These are phyloP conservation scores for Ramalina intermedia DNA, from an alignment of 495 filamentous ascomycete genomes.

Conservation along the genomic window DNA sequence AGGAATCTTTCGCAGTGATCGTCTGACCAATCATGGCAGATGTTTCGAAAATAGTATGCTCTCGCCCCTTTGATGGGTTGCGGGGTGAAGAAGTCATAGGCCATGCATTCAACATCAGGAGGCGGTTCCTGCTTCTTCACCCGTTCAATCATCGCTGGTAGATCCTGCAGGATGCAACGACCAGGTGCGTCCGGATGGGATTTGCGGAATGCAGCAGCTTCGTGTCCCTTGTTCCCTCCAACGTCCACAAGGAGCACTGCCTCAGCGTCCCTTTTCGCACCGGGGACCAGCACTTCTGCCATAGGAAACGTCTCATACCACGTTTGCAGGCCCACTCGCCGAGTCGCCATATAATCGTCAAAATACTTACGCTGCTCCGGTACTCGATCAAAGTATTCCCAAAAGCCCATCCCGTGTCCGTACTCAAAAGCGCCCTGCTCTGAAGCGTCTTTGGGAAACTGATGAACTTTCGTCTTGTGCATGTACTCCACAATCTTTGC, in stretches of 20 bases:
- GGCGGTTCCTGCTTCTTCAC: conserved; percentile 16
- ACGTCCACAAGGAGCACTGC: conserved; percentile 28
- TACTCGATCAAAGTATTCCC: conserved; percentile 14
- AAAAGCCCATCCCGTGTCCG: conserved; percentile 15
- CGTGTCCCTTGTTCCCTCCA: conserved; percentile 29
- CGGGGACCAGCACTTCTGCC: conserved; percentile 10
- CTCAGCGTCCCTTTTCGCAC: conserved; percentile 11
- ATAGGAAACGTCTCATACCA: conserved; percentile 19
- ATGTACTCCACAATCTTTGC: conserved; percentile 18
- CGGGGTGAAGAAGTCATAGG: conserved; percentile 29
- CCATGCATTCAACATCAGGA: conserved; percentile 19
- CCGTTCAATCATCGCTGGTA: conserved; percentile 23
- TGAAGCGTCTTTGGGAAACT: conserved; percentile 14
- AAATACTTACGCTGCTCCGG: conserved; percentile 17
- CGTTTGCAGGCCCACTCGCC: conserved; percentile 15
- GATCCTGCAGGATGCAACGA: conserved; percentile 37
- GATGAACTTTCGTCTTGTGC: conserved; percentile 16
- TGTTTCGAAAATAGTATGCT: conserved; percentile 32
- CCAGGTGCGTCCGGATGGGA: conserved; percentile 23
- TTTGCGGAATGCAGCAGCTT: conserved; percentile 21
- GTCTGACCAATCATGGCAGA: conserved; percentile 33
- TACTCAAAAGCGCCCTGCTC: conserved; percentile 16
- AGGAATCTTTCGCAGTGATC: conserved; percentile 18
- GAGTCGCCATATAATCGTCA: conserved; percentile 19
- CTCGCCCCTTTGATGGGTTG: conserved; percentile 31